Evolutionary conservation across 257 asterid genomes (phyloP).

Genomic region (Solanum medicagineum): DNA sequence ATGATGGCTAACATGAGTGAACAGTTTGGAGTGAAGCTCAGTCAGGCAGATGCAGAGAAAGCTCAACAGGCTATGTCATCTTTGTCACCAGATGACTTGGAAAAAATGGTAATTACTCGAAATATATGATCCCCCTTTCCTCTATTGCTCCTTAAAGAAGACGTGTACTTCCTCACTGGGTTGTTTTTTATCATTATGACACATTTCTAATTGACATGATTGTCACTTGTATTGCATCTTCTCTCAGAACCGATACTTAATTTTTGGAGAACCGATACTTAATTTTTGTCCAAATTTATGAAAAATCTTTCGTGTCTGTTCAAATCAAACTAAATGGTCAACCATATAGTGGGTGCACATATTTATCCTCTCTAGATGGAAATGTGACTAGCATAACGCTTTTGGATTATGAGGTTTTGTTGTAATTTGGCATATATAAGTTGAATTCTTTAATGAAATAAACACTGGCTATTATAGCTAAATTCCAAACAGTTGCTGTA

Average conservation of each 20-base stretch:
- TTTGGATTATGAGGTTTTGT: background rate
- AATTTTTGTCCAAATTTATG: background rate
- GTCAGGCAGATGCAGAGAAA: constrained; percentile 93
- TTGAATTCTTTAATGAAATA: background rate
- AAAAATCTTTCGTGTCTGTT: background rate
- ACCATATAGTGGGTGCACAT: background rate
- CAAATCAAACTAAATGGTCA: background rate
- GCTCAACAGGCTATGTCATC: constrained; percentile 99
- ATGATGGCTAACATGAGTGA: constrained; percentile 93
- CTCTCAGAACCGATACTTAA: background rate
- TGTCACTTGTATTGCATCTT: background rate
- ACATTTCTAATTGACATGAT: background rate
- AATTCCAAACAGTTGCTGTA: background rate
- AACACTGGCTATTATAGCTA: background rate
- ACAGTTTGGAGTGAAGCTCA: constrained; percentile 83
- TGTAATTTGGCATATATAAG: background rate
- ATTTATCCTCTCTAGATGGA: background rate
- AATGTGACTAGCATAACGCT: background rate
- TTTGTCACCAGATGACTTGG: constrained; percentile 85
- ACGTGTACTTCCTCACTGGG: background rate
- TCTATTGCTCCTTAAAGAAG: background rate
- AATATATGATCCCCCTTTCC: background rate
- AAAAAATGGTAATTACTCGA: constrained; percentile 48
- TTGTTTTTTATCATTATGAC: background rate
- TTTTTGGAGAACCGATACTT: too few species aligned